Percentiles rank a stretch among this genome's conserved stretches.
Conservation (phyloP, 2,329 filamentous ascomycete genomes). For the Sporothrix phasma region DNA sequence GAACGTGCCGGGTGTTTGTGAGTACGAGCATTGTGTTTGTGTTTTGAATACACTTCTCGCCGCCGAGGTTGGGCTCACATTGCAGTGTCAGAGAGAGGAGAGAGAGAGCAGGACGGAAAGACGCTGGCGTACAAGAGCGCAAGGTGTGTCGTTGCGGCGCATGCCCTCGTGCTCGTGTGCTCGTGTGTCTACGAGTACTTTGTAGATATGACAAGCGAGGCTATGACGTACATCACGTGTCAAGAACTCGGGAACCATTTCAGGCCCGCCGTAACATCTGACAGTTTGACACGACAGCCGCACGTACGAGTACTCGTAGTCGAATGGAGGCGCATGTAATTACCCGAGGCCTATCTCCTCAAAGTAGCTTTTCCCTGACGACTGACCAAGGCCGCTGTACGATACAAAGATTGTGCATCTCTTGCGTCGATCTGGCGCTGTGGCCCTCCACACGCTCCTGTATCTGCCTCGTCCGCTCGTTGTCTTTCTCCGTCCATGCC, state of each 20-base stretch:
- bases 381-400: too few relatives aligned
- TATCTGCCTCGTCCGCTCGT: not conserved
- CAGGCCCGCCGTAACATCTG: not conserved
- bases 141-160: too few relatives aligned
- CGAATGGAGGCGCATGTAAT: not conserved
- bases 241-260: not conserved
- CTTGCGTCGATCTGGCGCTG: not conserved
- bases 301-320: not conserved
- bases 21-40: not conserved
- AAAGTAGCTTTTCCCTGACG: not conserved
- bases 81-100: not conserved
- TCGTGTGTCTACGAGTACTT: too few relatives aligned
- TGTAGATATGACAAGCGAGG: too few relatives aligned
- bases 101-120: not conserved
- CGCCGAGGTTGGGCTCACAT: not conserved
- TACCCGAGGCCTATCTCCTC: not conserved
- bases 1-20: not conserved
- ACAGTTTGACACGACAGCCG: too few relatives aligned
- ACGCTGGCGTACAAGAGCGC: too few relatives aligned
- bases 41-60: not conserved
- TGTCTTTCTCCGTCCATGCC: not conserved
- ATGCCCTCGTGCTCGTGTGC: too few relatives aligned
- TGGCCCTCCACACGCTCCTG: not conserved
- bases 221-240: not conserved
- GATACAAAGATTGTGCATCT: not conserved